Conservation (phyloP, 2,329 filamentous ascomycete species). For the Aureobasidium mangrovei region DNA sequence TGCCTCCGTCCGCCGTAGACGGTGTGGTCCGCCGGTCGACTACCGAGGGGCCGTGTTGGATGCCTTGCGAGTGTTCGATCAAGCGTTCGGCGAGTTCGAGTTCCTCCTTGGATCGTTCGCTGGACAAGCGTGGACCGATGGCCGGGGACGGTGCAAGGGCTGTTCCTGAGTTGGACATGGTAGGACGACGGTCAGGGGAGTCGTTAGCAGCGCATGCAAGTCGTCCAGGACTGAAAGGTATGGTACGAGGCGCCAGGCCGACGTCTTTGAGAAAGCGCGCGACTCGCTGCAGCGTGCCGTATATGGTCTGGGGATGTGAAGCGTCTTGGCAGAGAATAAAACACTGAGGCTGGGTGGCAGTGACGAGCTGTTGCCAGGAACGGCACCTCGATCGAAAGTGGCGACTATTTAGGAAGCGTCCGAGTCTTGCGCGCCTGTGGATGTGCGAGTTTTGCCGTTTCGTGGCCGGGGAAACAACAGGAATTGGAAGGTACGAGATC, state of each 20-base stretch:
- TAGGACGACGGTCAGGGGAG: neutral
- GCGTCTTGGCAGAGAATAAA: neutral
- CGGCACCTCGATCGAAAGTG: neutral
- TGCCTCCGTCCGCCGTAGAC: conserved; percentile 10
- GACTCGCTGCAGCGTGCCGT: neutral
- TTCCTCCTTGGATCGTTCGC: conserved; percentile 41
- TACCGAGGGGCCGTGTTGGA: conserved; percentile 18
- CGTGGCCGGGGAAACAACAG: conserved; percentile 2
- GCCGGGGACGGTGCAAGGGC: conserved; percentile 3
- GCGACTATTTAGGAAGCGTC: neutral
- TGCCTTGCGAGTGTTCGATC: conserved; percentile 37
- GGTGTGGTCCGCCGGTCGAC: conserved; percentile 13
- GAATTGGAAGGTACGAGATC: conserved; percentile 1
- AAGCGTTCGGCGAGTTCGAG: conserved; percentile 42
- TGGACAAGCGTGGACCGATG: conserved; percentile 21
- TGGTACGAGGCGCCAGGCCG: neutral
- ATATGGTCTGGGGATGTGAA: neutral
- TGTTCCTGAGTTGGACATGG: conserved; percentile 4
- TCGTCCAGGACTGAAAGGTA: neutral
- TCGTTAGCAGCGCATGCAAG: neutral
- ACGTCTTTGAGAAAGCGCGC: neutral
- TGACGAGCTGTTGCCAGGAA: neutral
- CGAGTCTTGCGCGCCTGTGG: neutral
- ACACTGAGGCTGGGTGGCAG: neutral
- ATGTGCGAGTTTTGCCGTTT: neutral